Base-by-base conservation (phyloP, 306 rosid species). In the Inga oerstediana region DNA sequence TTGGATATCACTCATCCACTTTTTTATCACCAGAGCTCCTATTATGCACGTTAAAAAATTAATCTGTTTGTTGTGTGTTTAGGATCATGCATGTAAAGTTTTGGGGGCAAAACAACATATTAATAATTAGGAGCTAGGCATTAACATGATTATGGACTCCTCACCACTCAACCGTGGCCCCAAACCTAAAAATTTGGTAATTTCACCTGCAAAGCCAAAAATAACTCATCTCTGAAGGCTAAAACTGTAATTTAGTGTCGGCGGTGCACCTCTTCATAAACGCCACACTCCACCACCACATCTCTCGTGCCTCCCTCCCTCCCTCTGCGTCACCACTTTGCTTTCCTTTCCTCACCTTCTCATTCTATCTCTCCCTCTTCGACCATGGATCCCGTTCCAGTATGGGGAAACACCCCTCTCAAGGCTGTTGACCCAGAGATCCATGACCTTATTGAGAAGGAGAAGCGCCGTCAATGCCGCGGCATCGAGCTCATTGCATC, bases 401-500 rank as follows among this genome's bases (percentile, higher is more conserved):
- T 0, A 0, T 94, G 98, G 98, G 97, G 97, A 2, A 94, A 94
- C 90, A 52, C 92, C 7, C 87, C 93, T 27, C 92, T 94, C 7
- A 10, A 30, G 0, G 20, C 80, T 8, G 94, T 94, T 3, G 98
- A 94, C 58, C 93, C 98, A 0, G 97, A 94, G 48, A 93, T 94
- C 88, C 89, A 89, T 81, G 98, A 94, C 79, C 91, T 94, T 0
- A 93, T 94, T 12, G 98, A 94, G 86, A 90, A 91, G 81, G 98
- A 94, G 86, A 94, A 94, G 80, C 94, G 97, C 20, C 93, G 98
- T 1, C 98, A 94, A 89, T 93, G 94, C 86, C 91, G 97, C 2
- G 98, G 98, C 17, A 94, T 94, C 86, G 98, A 94, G 90, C 94
- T 94, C 8, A 94, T 93, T 43, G 98, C 98, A 2, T 94, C 98